phyloP scores from a whole-genome alignment of 1,284 basidiomycete genomes.

The Xerocomus cyaneibrunnescens region DNA sequence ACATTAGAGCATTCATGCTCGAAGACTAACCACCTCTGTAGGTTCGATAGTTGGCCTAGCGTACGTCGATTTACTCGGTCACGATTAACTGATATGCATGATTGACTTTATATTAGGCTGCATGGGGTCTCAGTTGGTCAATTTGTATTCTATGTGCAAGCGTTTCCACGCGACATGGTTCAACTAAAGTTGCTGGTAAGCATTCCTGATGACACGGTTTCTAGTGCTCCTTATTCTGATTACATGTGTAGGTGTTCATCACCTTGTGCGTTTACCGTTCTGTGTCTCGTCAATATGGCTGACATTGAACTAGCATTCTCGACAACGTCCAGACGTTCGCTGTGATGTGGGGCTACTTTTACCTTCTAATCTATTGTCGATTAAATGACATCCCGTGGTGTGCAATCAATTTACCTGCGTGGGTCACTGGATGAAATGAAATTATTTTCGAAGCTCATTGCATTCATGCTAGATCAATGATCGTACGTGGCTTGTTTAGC shows the following conservation, averaged over 20 bases:
- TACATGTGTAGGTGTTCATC: slow-evolving; percentile 5
- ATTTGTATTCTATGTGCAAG: slow-evolving; percentile 7
- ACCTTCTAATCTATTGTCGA: neutral
- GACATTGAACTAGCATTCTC: too few relatives aligned
- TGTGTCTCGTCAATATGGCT: too few relatives aligned
- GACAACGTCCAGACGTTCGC: neutral
- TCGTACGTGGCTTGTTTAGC: neutral
- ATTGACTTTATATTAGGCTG: slow-evolving; percentile 7
- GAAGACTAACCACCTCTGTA: neutral
- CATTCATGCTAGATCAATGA: neutral
- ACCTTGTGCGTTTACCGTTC: too few relatives aligned
- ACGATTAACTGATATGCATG: neutral
- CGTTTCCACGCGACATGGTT: slow-evolving; percentile 9
- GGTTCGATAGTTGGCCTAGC: slow-evolving; percentile 5
- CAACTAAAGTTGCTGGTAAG: slow-evolving; percentile 4
- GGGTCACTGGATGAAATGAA: too few relatives aligned
- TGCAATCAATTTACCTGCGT: too few relatives aligned
- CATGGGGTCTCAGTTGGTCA: slow-evolving; percentile 11
- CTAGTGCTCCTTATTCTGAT: too few relatives aligned
- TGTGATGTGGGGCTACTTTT: neutral
- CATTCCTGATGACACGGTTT: too few relatives aligned
- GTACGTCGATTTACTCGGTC: slow-evolving; percentile 4
- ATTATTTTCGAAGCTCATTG: too few relatives aligned
- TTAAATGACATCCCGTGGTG: neutral
- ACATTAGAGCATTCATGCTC: too few relatives aligned